Base-by-base conservation (phyloP, 345 rosid genomes). In the Firmiana major region DNA sequence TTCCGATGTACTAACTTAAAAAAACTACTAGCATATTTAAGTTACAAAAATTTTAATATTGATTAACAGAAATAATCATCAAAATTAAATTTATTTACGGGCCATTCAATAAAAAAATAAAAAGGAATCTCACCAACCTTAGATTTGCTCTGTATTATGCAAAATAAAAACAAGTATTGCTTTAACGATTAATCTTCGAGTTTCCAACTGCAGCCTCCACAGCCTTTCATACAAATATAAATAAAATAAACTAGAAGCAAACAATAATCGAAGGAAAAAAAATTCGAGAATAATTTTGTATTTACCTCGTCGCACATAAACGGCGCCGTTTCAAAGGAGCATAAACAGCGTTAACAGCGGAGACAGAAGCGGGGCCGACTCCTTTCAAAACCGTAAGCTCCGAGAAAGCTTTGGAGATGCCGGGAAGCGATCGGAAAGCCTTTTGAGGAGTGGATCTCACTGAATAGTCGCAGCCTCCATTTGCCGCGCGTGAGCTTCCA, bases 401-500 rank as follows among this genome's bases (percentile, higher is more conserved):
- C 16, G 87, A 82, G 28, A 93, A 84, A 8, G 98, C 94, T 76
- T 88, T 89, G 48, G 91, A 84, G 43, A 90, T 38, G 78, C 92
- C 92, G 9, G 99, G 96, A 63, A 95, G 94, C 26, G 91, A 86
- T 36, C 76, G 77, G 55, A 95, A 93, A 34, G 99, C 96, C 81
- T 90, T 90, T 10, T 82, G 86, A 66, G 97, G 92, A 79, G 93
- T 89, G 36, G 90, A 88, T 82, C 89, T 86, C 79, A 90, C 96
- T 38, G 71, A 48, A 21, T 84, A 86, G 58, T 89, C 98, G 94
- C 64, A 98, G 98, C 92, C 97, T 86, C 98, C 98, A 95, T 77
- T 95, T 95, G 0, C 98, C 97, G 42, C 98, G 98, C 24, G 96
- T 81, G 81, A 93, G 98, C 82, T 95, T 95, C 99, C 99, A 93